phyloP scores from a whole-genome alignment of 352 stramenopile species.

The Pythium aquatile region DNA sequence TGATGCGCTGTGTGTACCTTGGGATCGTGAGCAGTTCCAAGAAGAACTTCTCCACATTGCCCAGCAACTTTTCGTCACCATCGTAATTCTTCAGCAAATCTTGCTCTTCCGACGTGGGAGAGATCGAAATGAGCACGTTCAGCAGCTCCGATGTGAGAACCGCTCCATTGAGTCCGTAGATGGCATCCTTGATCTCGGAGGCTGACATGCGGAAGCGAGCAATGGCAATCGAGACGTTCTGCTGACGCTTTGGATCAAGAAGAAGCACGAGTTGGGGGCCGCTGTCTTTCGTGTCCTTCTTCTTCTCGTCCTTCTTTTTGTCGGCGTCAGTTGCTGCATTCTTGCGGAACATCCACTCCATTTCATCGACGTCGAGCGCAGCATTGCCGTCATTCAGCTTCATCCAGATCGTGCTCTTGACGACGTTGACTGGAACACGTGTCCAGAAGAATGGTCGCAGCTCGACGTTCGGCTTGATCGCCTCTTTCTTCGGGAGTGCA shows the following conservation, averaged over 20 bases:
- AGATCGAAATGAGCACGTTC: slow-evolving; percentile 87
- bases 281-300: slow-evolving; percentile 55
- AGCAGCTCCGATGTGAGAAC: slow-evolving; percentile 80
- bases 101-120: slow-evolving; percentile 87
- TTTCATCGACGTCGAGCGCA: slow-evolving; percentile 70
- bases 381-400: slow-evolving; percentile 73
- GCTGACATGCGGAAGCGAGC: slow-evolving; percentile 93
- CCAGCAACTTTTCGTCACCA: slow-evolving; percentile 80
- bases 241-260: slow-evolving; percentile 95
- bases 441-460: slow-evolving; percentile 89
- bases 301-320: slow-evolving; percentile 81
- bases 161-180: slow-evolving; percentile 76
- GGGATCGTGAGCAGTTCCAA: slow-evolving; percentile 83
- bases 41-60: slow-evolving; percentile 89
- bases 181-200: slow-evolving; percentile 80
- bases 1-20: slow-evolving; percentile 86
- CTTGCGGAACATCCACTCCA: slow-evolving; percentile 90
- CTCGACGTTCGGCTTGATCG: slow-evolving; percentile 85
- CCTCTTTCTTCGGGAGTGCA: slow-evolving; percentile 82
- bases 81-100: slow-evolving; percentile 92
- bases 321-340: slow-evolving; percentile 52
- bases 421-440: slow-evolving; percentile 81
- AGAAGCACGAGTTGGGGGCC: slow-evolving; percentile 78
- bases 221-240: slow-evolving; percentile 98
- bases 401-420: slow-evolving; percentile 87